Conservation (phyloP, 768 basidiomycete genomes). For the Boletus sensibilis region DNA sequence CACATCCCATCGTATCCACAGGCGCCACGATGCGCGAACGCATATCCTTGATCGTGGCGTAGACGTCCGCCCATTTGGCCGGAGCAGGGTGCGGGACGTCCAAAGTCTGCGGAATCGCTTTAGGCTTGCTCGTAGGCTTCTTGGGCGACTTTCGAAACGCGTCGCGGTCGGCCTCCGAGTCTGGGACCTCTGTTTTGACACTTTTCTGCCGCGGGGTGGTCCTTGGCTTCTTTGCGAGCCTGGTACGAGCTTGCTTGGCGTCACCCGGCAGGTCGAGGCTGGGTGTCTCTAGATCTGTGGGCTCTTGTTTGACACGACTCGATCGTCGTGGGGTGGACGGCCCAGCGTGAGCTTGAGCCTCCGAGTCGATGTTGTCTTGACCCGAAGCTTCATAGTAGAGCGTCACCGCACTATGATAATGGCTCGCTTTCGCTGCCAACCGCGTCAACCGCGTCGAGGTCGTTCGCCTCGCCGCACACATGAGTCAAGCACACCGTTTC, state of each 20-base stretch:
- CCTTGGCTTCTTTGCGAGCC: neutral
- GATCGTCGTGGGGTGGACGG: conserved; percentile 19
- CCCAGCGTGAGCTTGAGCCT: conserved; percentile 2
- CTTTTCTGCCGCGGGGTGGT: neutral
- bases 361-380: neutral
- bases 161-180: neutral
- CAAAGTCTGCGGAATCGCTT: conserved; percentile 53
- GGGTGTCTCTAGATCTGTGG: neutral
- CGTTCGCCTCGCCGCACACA: conserved; percentile 27
- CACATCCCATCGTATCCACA: conserved; percentile 92
- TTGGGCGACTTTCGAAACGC: neutral
- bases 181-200: neutral
- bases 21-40: conserved; percentile 71
- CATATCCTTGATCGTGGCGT: conserved; percentile 75
- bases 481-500: neutral
- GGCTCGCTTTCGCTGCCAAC: conserved; percentile 42
- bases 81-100: conserved; percentile 67
- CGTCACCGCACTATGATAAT: conserved; percentile 44
- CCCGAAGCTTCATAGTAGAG: conserved; percentile 31
- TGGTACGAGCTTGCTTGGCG: neutral
- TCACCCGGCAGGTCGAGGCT: neutral
- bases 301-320: conserved; percentile 34
- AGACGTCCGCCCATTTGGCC: conserved; percentile 63
- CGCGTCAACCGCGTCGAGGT: conserved; percentile 33
- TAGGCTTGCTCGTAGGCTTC: conserved; percentile 51